These are phyloP conservation scores for Choricystis sp. DNA, from an alignment of 139 green algal species.

Conservation along the genomic window DNA sequence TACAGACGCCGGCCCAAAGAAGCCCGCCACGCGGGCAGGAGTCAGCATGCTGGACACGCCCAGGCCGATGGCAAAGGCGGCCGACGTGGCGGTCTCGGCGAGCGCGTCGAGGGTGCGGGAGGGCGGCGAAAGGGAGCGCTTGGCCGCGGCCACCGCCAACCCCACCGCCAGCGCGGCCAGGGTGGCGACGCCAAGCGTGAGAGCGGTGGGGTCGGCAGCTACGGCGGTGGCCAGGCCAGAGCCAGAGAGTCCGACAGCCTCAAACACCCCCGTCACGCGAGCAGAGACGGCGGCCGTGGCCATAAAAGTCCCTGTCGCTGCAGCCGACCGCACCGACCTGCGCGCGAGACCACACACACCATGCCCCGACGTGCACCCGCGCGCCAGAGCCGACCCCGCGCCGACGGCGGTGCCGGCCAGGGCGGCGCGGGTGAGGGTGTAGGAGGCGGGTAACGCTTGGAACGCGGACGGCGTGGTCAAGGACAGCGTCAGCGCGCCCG, in stretches of 20 bases:
- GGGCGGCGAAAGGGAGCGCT: too few species aligned
- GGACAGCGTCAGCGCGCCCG: neutral
- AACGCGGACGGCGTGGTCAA: neutral
- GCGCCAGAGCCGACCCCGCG: constrained; percentile 31
- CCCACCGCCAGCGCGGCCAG: neutral
- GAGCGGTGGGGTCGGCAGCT: neutral
- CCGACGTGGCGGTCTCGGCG: constrained; percentile 15
- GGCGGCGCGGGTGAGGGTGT: neutral
- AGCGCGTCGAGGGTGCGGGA: too few species aligned
- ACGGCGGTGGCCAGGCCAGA: neutral
- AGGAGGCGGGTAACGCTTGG: neutral
- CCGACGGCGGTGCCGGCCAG: constrained; percentile 30
- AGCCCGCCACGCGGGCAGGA: constrained; percentile 27
- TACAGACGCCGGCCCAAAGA: neutral
- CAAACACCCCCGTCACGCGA: constrained; percentile 2
- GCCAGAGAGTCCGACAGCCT: neutral
- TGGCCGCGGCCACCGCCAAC: too few species aligned
- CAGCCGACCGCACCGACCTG: constrained; percentile 13
- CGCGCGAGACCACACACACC: constrained; percentile 22
- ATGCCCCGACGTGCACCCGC: constrained; percentile 56
- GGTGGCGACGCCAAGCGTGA: neutral
- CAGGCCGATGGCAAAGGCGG: constrained; percentile 38
- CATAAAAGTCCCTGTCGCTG: constrained; percentile 23
- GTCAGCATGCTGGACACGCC: constrained; percentile 38
- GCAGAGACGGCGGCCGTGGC: constrained; percentile 14